phyloP scores from a whole-genome alignment of 2,329 filamentous ascomycete genomes.

The Cercospora nicotianae region DNA sequence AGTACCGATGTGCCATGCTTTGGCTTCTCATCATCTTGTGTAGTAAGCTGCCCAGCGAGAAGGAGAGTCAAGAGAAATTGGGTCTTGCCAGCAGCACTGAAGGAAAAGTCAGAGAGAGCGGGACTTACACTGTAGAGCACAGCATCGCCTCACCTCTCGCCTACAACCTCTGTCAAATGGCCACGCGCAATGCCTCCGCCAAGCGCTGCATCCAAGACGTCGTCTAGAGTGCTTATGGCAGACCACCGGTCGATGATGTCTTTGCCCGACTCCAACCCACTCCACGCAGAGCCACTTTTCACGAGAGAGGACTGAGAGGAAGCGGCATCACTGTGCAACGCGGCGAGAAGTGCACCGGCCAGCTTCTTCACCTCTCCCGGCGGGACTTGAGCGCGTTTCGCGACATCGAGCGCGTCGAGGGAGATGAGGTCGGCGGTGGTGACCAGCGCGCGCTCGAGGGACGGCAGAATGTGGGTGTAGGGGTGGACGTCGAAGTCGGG shows the following conservation, averaged over 20 bases:
- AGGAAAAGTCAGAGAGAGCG: conserved; percentile 7
- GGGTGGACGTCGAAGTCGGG: conserved; percentile 72
- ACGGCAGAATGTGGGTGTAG: conserved; percentile 73
- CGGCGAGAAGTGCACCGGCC: conserved; percentile 67
- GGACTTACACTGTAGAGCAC: conserved; percentile 12
- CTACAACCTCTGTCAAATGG: conserved; percentile 83
- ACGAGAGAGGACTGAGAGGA: neutral
- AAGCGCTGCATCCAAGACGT: conserved; percentile 67
- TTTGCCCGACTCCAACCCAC: conserved; percentile 35
- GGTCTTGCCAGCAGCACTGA: conserved; percentile 85
- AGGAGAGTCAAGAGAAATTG: conserved; percentile 86
- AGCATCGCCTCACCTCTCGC: conserved; percentile 66
- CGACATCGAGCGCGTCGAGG: conserved; percentile 77
- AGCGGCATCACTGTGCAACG: conserved; percentile 52
- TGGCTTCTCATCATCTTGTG: conserved; percentile 37
- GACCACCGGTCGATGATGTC: conserved; percentile 50
- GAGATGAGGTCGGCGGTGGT: conserved; percentile 82
- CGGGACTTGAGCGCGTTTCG: conserved; percentile 80
- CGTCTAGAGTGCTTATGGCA: conserved; percentile 78
- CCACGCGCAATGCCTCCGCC: conserved; percentile 78
- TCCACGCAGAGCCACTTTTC: neutral
- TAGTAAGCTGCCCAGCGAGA: conserved; percentile 77
- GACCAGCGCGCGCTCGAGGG: conserved; percentile 74
- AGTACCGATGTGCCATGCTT: conserved; percentile 68
- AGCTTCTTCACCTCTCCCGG: conserved; percentile 77